These are phyloP conservation scores for Camellia oleifera DNA, from an alignment of 179 eudicot genomes.

Conservation along the genomic window DNA sequence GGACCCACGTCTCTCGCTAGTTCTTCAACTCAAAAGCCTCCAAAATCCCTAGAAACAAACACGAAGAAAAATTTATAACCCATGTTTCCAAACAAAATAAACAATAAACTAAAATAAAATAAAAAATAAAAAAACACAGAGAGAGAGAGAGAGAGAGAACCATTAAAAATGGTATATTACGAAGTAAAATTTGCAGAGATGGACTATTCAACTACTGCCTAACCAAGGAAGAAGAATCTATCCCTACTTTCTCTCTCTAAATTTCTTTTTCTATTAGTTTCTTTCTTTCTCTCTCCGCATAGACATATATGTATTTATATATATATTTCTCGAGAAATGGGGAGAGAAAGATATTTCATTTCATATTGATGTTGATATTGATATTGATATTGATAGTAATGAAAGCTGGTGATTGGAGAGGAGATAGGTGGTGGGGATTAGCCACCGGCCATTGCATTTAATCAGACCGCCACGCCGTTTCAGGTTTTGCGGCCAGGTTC, in stretches of 20 bases:
- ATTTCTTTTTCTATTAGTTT: neutral
- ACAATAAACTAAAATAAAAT: neutral
- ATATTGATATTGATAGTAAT: neutral
- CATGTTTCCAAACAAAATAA: neutral
- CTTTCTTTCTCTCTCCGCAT: neutral
- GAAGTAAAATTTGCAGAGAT: neutral
- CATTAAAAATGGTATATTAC: neutral
- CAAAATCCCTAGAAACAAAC: conserved; percentile 7
- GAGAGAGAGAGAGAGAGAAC: neutral
- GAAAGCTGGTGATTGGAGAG: conserved; percentile 1
- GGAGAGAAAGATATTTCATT: neutral
- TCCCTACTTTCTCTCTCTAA: neutral
- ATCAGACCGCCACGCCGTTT: conserved; percentile 29
- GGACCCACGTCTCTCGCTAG: conserved; percentile 34
- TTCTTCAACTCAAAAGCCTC: conserved; percentile 17
- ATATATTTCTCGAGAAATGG: conserved; percentile 17
- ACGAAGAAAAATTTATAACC: neutral
- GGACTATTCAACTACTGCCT: neutral
- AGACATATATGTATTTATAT: neutral
- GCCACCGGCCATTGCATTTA: conserved; percentile 20
- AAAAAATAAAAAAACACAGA: neutral
- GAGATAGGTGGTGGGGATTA: conserved; percentile 17
- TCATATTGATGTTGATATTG: neutral
- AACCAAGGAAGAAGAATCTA: conserved; percentile 22
- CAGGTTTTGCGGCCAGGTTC: conserved; percentile 32